Base-by-base conservation (phyloP, 805 yeast genomes). In the Ogataea sp. region DNA sequence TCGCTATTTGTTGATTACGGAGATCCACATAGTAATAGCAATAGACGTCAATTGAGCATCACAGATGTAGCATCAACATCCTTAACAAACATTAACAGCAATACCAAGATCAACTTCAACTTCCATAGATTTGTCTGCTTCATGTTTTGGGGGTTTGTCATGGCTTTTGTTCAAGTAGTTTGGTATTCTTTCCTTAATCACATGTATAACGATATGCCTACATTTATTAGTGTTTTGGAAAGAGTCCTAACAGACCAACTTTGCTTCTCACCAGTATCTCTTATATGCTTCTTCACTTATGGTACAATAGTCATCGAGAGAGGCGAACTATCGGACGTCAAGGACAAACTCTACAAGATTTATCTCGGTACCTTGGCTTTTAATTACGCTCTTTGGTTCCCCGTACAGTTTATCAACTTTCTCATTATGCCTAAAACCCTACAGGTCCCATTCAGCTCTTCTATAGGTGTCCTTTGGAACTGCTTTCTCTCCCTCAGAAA, bases 391-490 rank as follows among this genome's bases (percentile, higher is more conserved):
- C 74, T 84, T n/a, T 84, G 94, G 94, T 84, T 86, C 39, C 75
- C 84, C 9, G 88, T 83, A 17, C 94, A 84, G 50, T 78, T 84
- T 45, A 64, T 83, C 46, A 84, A 84, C 51, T 84, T 84, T 49
- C 65, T 80, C 39, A 53, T 81, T 2, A 73, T 84, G 59, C 90
- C 90, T 1, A 68, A 76, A 43, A 69, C 69, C 43, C 73, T 78
- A 48, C 97, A 90, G 59, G 95, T 90, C 5, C 96, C 97, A 0
- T 90, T 93, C 57, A 80, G 94, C 40, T 82, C 93, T 8, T 84
- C 62, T 16, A 67, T 93, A 6, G 90, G 95, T 23, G 94, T 90
- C 16, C 64, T 90, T 28, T 90, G 98, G 97, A 90, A 93, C 56
- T 88, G 96, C 39, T 89, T 83, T 63, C 64, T 90, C 37, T 87